Evolutionary conservation across 371 early-diverging fungal genomes (phyloP), one percentile per base, ranked within the genome.

Genomic region (Mucor irregularis): DNA sequence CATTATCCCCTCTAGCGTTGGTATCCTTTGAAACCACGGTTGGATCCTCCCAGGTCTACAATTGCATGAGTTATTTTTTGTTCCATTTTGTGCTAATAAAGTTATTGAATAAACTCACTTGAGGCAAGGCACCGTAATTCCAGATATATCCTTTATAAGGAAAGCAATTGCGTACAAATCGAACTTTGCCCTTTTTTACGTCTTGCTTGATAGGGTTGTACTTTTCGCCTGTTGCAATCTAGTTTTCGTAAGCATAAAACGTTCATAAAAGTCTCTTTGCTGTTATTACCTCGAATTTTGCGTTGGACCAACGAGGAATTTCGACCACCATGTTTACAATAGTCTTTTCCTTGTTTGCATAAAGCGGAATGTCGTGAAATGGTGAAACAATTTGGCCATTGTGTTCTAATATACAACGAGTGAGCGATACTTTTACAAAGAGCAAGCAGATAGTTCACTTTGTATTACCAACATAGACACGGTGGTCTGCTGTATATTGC

Each of bases 201-300:
- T 99, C 99, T 80, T 99, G 99, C 80, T 93, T 96, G 67, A 99
- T 97, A 40, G 99, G 99, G 87, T 99, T 99, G 71, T 96, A 87
- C 49, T 79, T 56, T 73, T 95, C 95, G 31, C 89, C 90, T 71
- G 92, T 97, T 67, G 91, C 85, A 74, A 98, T 96, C 89, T 91
- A 44, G 17, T 14, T 14, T 22, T 4, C 10, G 30, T 38, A 35
- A 25, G 40, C 2, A n/a, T 1, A 22, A 24, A 11, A 14, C 3
- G 6, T 13, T 39, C 3, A 2, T 24, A 28, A 29, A 3, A 22
- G 5, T 34, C 30, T 42, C 3, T 2, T 14, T 21, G 17, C 7
- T 37, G 4, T 28, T 16, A 28, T 58, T 71, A 94, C 94, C 87
- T 99, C 99, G 60, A 97, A 83, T 85, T 99, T 99, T 63, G 98